Evolutionary conservation across 176 grass and related monocot species (phyloP), one percentile per base, ranked within the genome.

Genomic region (Triticum turgidum): DNA sequence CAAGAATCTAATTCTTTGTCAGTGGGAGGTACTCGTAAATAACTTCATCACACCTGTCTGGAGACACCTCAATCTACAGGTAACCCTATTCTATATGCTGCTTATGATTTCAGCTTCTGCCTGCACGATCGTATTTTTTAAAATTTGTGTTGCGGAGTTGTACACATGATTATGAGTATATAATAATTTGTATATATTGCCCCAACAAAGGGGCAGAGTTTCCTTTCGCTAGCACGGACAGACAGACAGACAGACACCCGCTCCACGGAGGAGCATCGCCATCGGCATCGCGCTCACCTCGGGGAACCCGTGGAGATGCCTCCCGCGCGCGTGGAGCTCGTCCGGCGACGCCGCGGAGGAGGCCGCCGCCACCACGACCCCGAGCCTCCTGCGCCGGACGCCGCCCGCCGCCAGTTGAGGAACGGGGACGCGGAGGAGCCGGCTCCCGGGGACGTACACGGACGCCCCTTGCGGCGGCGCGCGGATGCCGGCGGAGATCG

Each of bases 251-350:
- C 70, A 29, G 14, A 59, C 41, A 54, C 47, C 9, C 27, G 58
- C 11, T 32, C 68, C 33, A 30, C 1, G 81, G 67, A 83, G 81
- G 52, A 73, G 52, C 15, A 75, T 13, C 69, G 29, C 15, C 15
- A 54, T 58, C 54, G 18, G 18, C 18, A 20, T 59, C 54, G 25
- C 20, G 59, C 77, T 80, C 58, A 85, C 88, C 88, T 89, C 83
- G 59, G 77, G 84, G 41, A 44, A 65, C 2, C 76, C 38, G 59
- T 72, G 68, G 5, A 54, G 41, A 18, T 70, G 37, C 67, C 83
- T 74, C 21, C 87, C 82, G 11, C 82, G 69, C 10, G 87, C 56
- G 65, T 89, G 27, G 35, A 85, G 67, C 59, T 85, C 87, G 69
- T 85, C 77, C 18, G 83, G 78, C 17, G 87, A 89, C 12, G 82